These are phyloP conservation scores for Globomyces sp. DNA, from an alignment of 371 early-diverging fungal species.

Conservation along the genomic window DNA sequence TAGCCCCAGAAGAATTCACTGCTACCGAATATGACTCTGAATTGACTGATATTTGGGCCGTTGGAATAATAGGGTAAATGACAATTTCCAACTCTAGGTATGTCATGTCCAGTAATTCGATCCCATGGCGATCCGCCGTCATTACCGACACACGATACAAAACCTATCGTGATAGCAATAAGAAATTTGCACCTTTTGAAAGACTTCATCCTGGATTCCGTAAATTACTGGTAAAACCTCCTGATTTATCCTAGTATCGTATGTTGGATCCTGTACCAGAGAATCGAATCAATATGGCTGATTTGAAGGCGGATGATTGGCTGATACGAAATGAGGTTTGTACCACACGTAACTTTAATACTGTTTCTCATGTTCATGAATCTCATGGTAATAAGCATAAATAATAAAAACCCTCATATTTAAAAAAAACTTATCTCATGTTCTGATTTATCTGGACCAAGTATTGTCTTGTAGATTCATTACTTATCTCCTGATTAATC, in stretches of 20 bases:
- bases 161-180: conserved; percentile 37
- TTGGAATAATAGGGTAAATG: conserved; percentile 44
- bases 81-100: conserved; percentile 28
- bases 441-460: no score
- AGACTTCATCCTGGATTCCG: conserved; percentile 33
- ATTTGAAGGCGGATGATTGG: conserved; percentile 66
- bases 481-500: no score
- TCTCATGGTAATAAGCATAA: background rate
- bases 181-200: conserved; percentile 43
- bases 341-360: background rate
- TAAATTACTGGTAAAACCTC: conserved; percentile 28
- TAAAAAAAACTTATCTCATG: no score
- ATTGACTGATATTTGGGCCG: conserved; percentile 47
- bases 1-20: conserved; percentile 49
- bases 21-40: conserved; percentile 45
- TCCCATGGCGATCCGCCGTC: conserved; percentile 47
- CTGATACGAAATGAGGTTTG: conserved; percentile 55
- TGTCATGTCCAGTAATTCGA: conserved; percentile 45
- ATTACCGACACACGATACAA: conserved; percentile 41
- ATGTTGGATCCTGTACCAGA: conserved; percentile 80
- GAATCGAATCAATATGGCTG: conserved; percentile 61
- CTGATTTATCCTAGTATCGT: conserved; percentile 41
- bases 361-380: conserved; percentile 6
- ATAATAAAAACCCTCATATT: no score
- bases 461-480: no score